Evolutionary conservation across 331 rosid genomes (phyloP), one percentile per base, ranked within the genome.

Genomic region (Saraca asoca): DNA sequence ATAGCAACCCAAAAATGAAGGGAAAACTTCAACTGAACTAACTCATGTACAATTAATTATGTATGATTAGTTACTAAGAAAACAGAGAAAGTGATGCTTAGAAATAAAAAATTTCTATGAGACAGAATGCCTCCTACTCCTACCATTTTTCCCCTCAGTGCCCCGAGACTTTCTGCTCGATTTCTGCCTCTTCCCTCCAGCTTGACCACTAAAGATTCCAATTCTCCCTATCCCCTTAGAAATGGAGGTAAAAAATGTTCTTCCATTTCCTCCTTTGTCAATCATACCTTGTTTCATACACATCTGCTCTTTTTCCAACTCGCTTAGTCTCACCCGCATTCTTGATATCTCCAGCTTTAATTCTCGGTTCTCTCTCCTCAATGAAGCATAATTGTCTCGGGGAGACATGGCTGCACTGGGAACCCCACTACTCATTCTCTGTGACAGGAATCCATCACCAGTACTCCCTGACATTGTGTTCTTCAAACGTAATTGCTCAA

Each of bases 371-470:
- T 92, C 98, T 53, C 95, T 73, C 39, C 98, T 74, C 16, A 92
- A 76, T 5, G 92, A 92, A 9, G 98, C 96, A 2, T 92, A 92
- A 57, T 85, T 92, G 62, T 92, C 98, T 54, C 91, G 73, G 0
- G 98, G 98, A 0, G 98, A 89, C 86, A 92, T 82, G 62, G 95
- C 98, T 11, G 92, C 95, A 41, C 98, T 92, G 2, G 90, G 86
- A 24, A 87, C 85, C 2, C 97, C 96, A 7, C 97, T 85, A 73
- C 95, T 80, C 39, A 85, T 80, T 74, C 91, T 79, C 80, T 87
- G 98, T 0, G 91, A 82, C 18, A 82, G 69, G 45, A 82, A 58
- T 9, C 87, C 89, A 0, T 89, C 91, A 31, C 82, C 93, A 7
- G 81, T 79, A 75, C 78, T 83, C 41, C 92, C 96, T 0, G 86